Conservation (phyloP, 148 eudicot species). For the Rhododendron griersonianum region DNA sequence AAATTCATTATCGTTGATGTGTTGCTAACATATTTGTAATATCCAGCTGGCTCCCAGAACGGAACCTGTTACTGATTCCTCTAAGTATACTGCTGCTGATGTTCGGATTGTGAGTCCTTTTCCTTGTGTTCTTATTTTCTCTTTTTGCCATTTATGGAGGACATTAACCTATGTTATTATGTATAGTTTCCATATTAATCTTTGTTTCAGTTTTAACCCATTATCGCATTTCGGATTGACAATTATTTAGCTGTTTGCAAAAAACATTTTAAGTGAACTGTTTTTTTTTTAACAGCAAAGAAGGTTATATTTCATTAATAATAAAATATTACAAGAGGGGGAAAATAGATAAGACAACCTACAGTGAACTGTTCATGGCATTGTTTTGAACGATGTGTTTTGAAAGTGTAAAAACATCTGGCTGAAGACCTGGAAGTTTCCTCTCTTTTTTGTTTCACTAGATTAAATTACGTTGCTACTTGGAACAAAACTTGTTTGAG, state of each 20-base stretch:
- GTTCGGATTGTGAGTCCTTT: slow-evolving; percentile 78
- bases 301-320: too few species aligned
- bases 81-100: slow-evolving; percentile 82
- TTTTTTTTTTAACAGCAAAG: too few species aligned
- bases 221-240: neutral
- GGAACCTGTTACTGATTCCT: slow-evolving; percentile 62
- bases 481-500: neutral
- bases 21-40: neutral
- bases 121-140: neutral
- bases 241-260: neutral
- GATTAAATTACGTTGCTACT: neutral
- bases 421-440: neutral
- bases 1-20: neutral
- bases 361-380: neutral
- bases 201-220: neutral
- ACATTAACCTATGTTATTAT: neutral
- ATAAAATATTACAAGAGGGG: too few species aligned
- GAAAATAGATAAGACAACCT: too few species aligned
- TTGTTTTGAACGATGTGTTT: neutral
- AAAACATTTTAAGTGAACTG: neutral
- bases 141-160: neutral
- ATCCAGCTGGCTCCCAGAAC: slow-evolving; percentile 67
- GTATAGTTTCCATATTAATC: neutral
- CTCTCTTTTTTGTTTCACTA: neutral
- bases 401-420: neutral